A percentile compares a stretch with the other conserved stretches of the same genome.
phyloP scores from a whole-genome alignment of 2,329 filamentous ascomycete species.

The Phaeosphaeriaceae sp. region DNA sequence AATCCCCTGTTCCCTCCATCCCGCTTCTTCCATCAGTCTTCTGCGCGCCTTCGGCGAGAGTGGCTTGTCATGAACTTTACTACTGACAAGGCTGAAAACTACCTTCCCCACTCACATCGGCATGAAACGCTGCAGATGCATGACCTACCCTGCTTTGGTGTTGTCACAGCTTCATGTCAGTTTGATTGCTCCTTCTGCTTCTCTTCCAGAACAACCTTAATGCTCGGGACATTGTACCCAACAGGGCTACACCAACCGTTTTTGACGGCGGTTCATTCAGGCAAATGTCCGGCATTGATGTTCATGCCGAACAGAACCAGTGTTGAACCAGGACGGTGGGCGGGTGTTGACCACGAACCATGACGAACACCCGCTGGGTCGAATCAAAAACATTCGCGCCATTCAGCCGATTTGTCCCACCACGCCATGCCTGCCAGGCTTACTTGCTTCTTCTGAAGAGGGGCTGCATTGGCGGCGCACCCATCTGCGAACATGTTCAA shows the following conservation, averaged over 20 bases:
- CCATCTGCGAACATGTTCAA: conserved; percentile 39
- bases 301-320: conserved; percentile 18
- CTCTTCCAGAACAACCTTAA: conserved; percentile 23
- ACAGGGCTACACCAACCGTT: conserved; percentile 16
- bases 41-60: conserved; percentile 15
- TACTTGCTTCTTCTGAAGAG: conserved; percentile 10
- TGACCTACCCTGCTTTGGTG: conserved; percentile 12
- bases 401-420: conserved; percentile 11
- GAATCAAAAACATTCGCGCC: conserved; percentile 5
- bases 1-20: conserved; percentile 1
- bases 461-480: conserved; percentile 14
- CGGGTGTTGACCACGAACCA: conserved; percentile 15
- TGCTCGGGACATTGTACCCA: conserved; percentile 7
- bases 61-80: background rate
- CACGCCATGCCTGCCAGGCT: background rate
- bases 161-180: conserved; percentile 3
- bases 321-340: conserved; percentile 17
- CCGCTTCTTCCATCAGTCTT: conserved; percentile 10
- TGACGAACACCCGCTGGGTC: conserved; percentile 14
- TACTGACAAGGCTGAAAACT: conserved; percentile 16
- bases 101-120: conserved; percentile 1
- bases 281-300: conserved; percentile 25
- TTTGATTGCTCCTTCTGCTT: conserved; percentile 10
- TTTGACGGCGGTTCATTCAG: conserved; percentile 18
- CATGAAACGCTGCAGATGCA: conserved; percentile 11